phyloP scores from a whole-genome alignment of 768 basidiomycete species.

The Mycena maculata region DNA sequence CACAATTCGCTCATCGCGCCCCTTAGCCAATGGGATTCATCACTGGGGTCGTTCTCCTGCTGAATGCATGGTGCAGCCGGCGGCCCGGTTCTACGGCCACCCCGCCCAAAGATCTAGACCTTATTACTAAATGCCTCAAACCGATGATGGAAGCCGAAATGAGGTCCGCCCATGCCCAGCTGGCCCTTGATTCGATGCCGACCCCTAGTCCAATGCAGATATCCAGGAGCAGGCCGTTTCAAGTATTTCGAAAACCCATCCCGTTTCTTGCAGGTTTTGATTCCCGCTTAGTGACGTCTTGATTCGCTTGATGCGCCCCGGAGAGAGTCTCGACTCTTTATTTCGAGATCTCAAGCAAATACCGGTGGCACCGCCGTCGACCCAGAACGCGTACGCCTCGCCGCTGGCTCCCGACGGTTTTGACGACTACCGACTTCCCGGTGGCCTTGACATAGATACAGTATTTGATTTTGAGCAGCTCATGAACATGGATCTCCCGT shows the following conservation, averaged over 20 bases:
- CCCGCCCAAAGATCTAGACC: slow-evolving; percentile 51
- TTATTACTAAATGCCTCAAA: slow-evolving; percentile 57
- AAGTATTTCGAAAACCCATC: background rate
- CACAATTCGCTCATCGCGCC: slow-evolving; percentile 5
- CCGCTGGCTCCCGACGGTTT: background rate
- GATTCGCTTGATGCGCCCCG: slow-evolving; percentile 16
- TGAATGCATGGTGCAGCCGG: slow-evolving; percentile 61
- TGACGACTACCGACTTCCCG: no score
- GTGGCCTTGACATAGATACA: no score
- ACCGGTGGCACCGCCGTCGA: slow-evolving; percentile 4
- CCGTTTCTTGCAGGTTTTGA: background rate
- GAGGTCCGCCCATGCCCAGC: background rate
- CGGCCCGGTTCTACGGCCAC: slow-evolving; percentile 46
- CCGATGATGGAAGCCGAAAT: background rate
- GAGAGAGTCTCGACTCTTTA: slow-evolving; percentile 4
- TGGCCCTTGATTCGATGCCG: background rate
- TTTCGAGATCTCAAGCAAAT: background rate
- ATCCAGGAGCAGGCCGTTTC: slow-evolving; percentile 22
- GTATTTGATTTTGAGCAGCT: background rate
- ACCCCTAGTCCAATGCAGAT: slow-evolving; percentile 16
- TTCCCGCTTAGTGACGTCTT: slow-evolving; percentile 18
- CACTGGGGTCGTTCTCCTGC: slow-evolving; percentile 55
- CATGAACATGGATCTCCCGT: background rate
- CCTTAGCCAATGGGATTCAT: slow-evolving; percentile 37
- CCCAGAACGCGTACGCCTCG: slow-evolving; percentile 16